These are phyloP conservation scores for Pseudoturritis turrita DNA, from an alignment of 345 rosid genomes.

Conservation along the genomic window DNA sequence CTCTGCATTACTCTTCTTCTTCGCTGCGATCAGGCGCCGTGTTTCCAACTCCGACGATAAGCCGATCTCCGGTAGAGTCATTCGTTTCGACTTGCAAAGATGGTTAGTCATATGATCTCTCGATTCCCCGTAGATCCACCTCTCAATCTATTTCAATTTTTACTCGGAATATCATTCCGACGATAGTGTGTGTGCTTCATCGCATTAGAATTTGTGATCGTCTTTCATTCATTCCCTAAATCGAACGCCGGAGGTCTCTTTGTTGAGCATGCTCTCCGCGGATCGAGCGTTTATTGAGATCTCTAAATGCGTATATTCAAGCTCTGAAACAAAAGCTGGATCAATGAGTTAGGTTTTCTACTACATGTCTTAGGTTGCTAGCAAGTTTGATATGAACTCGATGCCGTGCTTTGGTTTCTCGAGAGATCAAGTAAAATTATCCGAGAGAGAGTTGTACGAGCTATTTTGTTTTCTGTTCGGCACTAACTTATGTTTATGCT, in stretches of 20 bases:
- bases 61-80: conserved; percentile 6
- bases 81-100: conserved; percentile 14
- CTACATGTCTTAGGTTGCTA: background rate
- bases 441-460: background rate
- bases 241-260: background rate
- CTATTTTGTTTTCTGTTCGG: background rate
- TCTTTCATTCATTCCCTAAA: background rate
- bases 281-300: background rate
- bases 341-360: background rate
- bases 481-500: conserved; percentile 15
- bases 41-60: background rate
- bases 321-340: background rate
- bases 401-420: background rate
- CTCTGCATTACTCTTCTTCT: conserved; percentile 5
- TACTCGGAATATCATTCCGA: background rate
- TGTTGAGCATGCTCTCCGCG: background rate
- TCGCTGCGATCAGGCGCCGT: background rate
- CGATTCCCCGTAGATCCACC: background rate
- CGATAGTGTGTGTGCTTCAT: background rate
- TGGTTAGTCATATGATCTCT: conserved; percentile 20
- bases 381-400: background rate
- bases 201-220: background rate
- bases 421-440: background rate
- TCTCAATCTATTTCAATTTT: background rate
- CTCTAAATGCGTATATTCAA: background rate